Percentiles rank a stretch among this genome's conserved stretches.
phyloP scores from a whole-genome alignment of 108 stramenopile genomes.

The Stephanodiscus minutulus region DNA sequence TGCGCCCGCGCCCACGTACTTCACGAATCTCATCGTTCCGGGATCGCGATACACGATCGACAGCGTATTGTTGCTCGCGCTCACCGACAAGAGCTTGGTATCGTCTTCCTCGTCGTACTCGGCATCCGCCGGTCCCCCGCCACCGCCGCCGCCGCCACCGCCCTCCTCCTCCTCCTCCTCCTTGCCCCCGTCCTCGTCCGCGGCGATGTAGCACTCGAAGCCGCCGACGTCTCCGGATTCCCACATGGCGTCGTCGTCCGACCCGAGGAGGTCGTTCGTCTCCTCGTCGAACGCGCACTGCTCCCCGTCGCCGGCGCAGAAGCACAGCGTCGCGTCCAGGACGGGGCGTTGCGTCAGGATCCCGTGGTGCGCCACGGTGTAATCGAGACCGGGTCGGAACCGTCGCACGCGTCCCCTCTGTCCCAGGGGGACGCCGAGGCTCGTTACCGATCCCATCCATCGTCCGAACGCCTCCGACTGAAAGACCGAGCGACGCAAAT shows the following conservation, averaged over 20 bases:
- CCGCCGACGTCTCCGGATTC: constrained; percentile 93
- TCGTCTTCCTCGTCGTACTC: constrained; percentile 94
- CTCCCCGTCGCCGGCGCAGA: constrained; percentile 65
- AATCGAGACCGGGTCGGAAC: constrained; percentile 96
- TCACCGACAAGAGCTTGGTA: constrained; percentile 89
- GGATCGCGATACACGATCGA: constrained; percentile 92
- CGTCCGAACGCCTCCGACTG: constrained; percentile 62
- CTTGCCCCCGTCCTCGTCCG: constrained; percentile 87
- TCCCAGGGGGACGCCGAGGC: constrained; percentile 67
- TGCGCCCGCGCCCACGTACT: constrained; percentile 89
- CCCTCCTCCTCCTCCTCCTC: constrained; percentile 90
- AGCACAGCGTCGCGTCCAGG: constrained; percentile 89
- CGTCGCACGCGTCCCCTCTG: constrained; percentile 76
- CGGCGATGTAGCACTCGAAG: constrained; percentile 96
- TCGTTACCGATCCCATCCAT: constrained; percentile 62
- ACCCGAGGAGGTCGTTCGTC: constrained; percentile 49
- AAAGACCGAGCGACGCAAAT: constrained; percentile 56
- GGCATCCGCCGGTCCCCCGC: constrained; percentile 74
- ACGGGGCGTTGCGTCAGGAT: constrained; percentile 68
- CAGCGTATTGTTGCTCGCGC: constrained; percentile 91
- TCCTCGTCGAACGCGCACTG: constrained; percentile 50
- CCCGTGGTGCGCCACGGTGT: constrained; percentile 95
- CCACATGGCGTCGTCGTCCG: constrained; percentile 75
- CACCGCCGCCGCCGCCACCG: too few relatives aligned
- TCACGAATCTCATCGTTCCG: constrained; percentile 94